phyloP scores from a whole-genome alignment of 2,329 filamentous ascomycete species.

The Davidsoniella eucalypti region DNA sequence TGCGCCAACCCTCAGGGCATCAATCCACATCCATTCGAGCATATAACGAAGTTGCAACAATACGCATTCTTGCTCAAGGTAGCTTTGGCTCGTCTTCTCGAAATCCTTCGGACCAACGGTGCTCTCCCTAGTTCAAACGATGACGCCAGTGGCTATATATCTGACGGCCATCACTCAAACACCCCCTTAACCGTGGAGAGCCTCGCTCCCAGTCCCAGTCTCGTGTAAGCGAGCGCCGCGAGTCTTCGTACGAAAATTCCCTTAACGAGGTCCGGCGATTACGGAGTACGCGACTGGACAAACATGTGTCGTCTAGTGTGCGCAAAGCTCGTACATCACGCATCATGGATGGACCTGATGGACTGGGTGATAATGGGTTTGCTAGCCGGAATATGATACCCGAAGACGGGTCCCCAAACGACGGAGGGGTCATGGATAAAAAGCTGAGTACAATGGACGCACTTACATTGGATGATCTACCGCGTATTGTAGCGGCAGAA shows the following conservation, averaged over 20 bases:
- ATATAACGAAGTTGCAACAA: slow-evolving; percentile 75
- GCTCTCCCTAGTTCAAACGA: slow-evolving; percentile 61
- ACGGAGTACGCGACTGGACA: slow-evolving; percentile 84
- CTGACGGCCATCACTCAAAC: slow-evolving; percentile 29
- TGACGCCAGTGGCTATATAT: slow-evolving; percentile 54
- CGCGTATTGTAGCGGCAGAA: slow-evolving; percentile 85
- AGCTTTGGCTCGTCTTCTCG: slow-evolving; percentile 73
- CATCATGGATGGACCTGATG: slow-evolving; percentile 73
- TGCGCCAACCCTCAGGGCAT: slow-evolving; percentile 46
- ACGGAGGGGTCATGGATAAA: slow-evolving; percentile 56
- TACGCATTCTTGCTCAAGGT: slow-evolving; percentile 88
- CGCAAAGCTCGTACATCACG: slow-evolving; percentile 79
- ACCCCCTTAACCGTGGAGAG: slow-evolving; percentile 26
- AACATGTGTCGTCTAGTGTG: slow-evolving; percentile 83
- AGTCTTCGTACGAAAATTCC: slow-evolving; percentile 82
- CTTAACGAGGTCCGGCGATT: slow-evolving; percentile 87
- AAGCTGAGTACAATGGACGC: slow-evolving; percentile 85
- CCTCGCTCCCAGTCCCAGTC: slow-evolving; percentile 60
- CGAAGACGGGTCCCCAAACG: slow-evolving; percentile 56
- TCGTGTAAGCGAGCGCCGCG: slow-evolving; percentile 38
- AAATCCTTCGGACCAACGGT: slow-evolving; percentile 70
- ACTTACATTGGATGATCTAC: slow-evolving; percentile 88
- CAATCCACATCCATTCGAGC: slow-evolving; percentile 40
- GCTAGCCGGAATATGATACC: slow-evolving; percentile 45
- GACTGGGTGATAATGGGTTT: slow-evolving; percentile 46